Percentiles rank a stretch among this genome's conserved stretches.
Conservation (phyloP, 2,329 filamentous ascomycete species). For the Penicillium sp. region DNA sequence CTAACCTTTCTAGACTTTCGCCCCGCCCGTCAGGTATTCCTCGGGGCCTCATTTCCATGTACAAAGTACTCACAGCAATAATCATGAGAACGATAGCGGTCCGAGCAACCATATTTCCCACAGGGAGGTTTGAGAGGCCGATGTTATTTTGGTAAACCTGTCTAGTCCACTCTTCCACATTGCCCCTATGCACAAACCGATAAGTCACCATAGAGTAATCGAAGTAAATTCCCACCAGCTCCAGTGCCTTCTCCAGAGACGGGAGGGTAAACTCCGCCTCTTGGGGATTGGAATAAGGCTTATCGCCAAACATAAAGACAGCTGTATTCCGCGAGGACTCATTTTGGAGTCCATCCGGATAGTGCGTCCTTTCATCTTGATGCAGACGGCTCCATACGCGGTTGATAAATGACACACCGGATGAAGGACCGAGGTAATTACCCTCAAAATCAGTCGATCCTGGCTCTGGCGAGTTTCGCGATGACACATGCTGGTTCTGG, state of each 20-base stretch:
- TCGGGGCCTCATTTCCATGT: slow-evolving; percentile 36
- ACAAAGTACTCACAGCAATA: slow-evolving; percentile 43
- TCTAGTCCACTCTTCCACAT: slow-evolving; percentile 43
- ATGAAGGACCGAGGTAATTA: slow-evolving; percentile 49
- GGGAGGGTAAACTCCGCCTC: slow-evolving; percentile 34
- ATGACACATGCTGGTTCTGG: slow-evolving; percentile 13
- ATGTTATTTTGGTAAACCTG: slow-evolving; percentile 35
- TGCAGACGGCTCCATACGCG: slow-evolving; percentile 60
- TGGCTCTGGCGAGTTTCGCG: slow-evolving; percentile 39
- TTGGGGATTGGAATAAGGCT: slow-evolving; percentile 37
- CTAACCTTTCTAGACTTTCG: slow-evolving; percentile 22
- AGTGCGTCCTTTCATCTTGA: slow-evolving; percentile 41
- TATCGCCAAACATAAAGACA: slow-evolving; percentile 45
- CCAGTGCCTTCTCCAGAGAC: slow-evolving; percentile 32
- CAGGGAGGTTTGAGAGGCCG: slow-evolving; percentile 31
- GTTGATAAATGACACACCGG: slow-evolving; percentile 50
- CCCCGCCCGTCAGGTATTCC: slow-evolving; percentile 20
- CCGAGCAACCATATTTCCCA: slow-evolving; percentile 38
- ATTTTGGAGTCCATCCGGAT: slow-evolving; percentile 24
- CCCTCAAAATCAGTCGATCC: slow-evolving; percentile 46
- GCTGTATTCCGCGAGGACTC: slow-evolving; percentile 37
- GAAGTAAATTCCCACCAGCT: slow-evolving; percentile 49
- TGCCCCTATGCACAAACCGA: slow-evolving; percentile 49
- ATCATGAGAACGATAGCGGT: slow-evolving; percentile 44
- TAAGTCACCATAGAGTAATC: slow-evolving; percentile 55